Evolutionary conservation across 169 alveolate species (phyloP), one percentile per base, ranked within the genome.

Genomic region (Babesia bigemina): DNA sequence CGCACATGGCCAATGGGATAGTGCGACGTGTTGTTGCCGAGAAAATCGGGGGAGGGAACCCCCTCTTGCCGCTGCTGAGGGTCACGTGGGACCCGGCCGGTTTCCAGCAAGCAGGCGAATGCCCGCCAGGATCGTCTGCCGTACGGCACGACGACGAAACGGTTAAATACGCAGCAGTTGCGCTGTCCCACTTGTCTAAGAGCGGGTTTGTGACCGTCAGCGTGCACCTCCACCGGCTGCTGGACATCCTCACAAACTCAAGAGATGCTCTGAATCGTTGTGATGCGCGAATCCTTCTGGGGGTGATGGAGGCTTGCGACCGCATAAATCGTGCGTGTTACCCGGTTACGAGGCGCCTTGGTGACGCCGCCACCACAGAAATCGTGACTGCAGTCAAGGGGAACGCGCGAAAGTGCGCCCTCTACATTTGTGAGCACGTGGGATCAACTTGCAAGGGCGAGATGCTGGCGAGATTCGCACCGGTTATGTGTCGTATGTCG

Each of bases 1-100:
- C 76, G 50, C 60, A 67, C 26, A 7, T 67, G 28, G 63, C 44
- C 7, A 67, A 49, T 52, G 76, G 76, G n/a, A 13, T 67, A 7
- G 60, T 67, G 19, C 29, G 58, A 45, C 26, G 66, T n/a, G 29
- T 67, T 9, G 63, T 55, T 12, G 53, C 63, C 13, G 44, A 42
- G 45, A 67, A 33, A 53, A 55, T 67, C 39, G 53, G 57, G 3
- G 7, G 29, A 2, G 39, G 45, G 21, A 67, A 67, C 33, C 76
- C 76, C 6, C 45, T 67, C n/a, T 29, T 67, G 26, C 42, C 55
- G 14, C 63, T 67, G 22, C 56, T 67, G 53, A 33, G n/a, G 13
- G 33, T 67, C 29, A 11, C 24, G 39, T 28, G 17, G 13, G 9
- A 42, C 39, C 36, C 12, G 12, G 11, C 22, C 3, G 21, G 28